Conservation (phyloP, 208 protist species). For the Trypanosoma scelopori region DNA sequence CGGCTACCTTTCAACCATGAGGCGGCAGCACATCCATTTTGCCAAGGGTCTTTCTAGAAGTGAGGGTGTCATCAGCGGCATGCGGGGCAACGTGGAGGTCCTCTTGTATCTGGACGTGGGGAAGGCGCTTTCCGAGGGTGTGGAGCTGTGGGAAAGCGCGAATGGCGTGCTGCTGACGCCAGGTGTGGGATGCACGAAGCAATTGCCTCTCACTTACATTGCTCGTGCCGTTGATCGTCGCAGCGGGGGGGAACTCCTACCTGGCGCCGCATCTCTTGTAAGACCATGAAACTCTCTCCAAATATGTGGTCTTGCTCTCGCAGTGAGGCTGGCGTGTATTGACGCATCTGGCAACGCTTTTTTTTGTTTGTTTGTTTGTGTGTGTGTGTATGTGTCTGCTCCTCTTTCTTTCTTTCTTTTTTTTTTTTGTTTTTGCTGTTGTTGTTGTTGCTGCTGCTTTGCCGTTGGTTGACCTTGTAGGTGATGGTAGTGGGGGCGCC, state of each 20-base stretch:
- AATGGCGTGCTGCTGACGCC: conserved; percentile 89
- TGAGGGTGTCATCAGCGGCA: conserved; percentile 79
- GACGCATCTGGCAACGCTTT: neutral
- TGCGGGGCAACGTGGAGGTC: conserved; percentile 65
- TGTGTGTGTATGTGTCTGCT: neutral
- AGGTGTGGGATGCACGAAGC: conserved; percentile 55
- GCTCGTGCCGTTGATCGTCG: conserved; percentile 51
- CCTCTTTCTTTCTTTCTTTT: conserved; percentile 17
- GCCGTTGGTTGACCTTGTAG: neutral
- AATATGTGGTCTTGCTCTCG: conserved; percentile 1
- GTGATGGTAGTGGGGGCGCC: neutral
- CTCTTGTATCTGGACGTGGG: conserved; percentile 79
- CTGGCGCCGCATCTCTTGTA: too few relatives aligned
- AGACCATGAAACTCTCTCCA: too few relatives aligned
- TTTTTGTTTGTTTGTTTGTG: too few relatives aligned
- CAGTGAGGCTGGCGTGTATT: too few relatives aligned
- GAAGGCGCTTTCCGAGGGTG: conserved; percentile 53
- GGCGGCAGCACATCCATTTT: conserved; percentile 90
- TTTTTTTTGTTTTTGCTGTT: conserved; percentile 12
- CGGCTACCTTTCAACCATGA: conserved; percentile 85
- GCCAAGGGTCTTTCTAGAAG: conserved; percentile 54
- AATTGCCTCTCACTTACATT: conserved; percentile 76
- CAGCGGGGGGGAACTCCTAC: conserved; percentile 28
- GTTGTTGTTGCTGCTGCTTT: conserved; percentile 6
- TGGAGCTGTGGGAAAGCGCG: conserved; percentile 68